phyloP scores from a whole-genome alignment of 2,329 filamentous ascomycete species.

The Exophiala bonariae region DNA sequence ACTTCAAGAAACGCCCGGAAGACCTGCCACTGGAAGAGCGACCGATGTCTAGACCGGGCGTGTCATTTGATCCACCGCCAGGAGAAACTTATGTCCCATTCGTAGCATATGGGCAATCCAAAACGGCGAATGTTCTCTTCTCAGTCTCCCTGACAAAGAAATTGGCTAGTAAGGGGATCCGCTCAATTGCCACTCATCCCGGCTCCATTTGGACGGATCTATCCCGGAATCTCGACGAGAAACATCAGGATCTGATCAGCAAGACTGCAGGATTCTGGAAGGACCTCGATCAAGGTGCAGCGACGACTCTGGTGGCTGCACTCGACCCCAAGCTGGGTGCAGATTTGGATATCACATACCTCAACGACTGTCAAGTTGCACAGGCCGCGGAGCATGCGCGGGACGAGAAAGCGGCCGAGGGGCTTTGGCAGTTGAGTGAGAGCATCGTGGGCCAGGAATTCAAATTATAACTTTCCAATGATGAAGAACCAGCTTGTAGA shows the following conservation, averaged over 20 bases:
- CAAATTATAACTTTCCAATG: background rate
- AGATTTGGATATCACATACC: slow-evolving; percentile 11
- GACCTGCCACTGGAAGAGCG: slow-evolving; percentile 23
- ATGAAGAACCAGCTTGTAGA: too few species aligned
- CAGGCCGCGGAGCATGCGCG: slow-evolving; percentile 31
- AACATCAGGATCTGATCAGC: slow-evolving; percentile 25
- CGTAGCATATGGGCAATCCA: slow-evolving; percentile 45
- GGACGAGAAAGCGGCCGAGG: slow-evolving; percentile 37
- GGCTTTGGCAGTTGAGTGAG: slow-evolving; percentile 41
- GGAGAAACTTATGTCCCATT: slow-evolving; percentile 38
- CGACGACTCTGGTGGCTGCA: slow-evolving; percentile 43
- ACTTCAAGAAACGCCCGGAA: slow-evolving; percentile 29
- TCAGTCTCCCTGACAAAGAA: slow-evolving; percentile 36
- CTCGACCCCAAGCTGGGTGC: slow-evolving; percentile 39
- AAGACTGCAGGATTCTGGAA: slow-evolving; percentile 32
- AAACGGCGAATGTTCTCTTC: slow-evolving; percentile 49
- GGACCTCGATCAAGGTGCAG: slow-evolving; percentile 42
- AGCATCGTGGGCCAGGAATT: slow-evolving; percentile 40
- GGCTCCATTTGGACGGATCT: slow-evolving; percentile 30
- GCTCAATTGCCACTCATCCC: slow-evolving; percentile 41
- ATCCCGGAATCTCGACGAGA: slow-evolving; percentile 29
- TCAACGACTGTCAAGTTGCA: slow-evolving; percentile 34
- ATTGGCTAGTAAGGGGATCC: slow-evolving; percentile 31
- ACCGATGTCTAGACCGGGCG: slow-evolving; percentile 5
- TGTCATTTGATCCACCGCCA: background rate